phyloP scores from a whole-genome alignment of 2,329 filamentous ascomycete genomes.

The Dactylellina drechsleri region DNA sequence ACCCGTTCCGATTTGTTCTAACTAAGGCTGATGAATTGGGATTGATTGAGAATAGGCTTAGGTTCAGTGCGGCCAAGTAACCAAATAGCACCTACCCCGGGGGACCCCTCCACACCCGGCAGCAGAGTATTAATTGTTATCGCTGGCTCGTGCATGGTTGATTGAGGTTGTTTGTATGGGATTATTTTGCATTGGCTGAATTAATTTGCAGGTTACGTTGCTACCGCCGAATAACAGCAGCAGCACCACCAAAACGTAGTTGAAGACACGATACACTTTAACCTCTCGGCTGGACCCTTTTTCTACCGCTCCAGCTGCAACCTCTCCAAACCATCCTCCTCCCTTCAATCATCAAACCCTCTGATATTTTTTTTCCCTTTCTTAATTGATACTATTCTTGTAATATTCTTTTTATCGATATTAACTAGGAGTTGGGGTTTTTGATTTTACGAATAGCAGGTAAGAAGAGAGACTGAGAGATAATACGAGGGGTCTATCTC shows the following conservation, averaged over 20 bases:
- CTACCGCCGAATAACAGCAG: constrained; percentile 14
- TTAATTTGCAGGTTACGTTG: constrained; percentile 29
- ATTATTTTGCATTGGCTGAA: no score
- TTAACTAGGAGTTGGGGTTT: background rate
- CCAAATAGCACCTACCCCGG: no score
- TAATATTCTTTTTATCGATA: background rate
- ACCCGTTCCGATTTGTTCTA: constrained; percentile 7
- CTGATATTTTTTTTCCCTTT: background rate
- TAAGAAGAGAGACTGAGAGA: background rate
- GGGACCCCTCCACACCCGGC: no score
- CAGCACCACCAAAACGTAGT: constrained; percentile 3
- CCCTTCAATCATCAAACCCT: background rate
- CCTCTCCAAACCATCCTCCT: constrained; percentile 4
- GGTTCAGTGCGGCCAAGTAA: background rate
- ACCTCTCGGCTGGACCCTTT: constrained; percentile 1
- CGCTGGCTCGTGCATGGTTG: no score
- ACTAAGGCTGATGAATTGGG: constrained; percentile 39
- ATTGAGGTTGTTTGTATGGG: constrained; percentile 9
- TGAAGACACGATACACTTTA: constrained; percentile 54
- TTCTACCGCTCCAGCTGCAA: constrained; percentile 1
- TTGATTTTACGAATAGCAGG: background rate
- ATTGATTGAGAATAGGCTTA: no score
- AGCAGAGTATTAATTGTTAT: no score
- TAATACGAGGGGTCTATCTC: background rate
- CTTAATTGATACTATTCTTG: background rate